Evolutionary conservation across 306 rosid species (phyloP).

Genomic region (Dryas octopetala): DNA sequence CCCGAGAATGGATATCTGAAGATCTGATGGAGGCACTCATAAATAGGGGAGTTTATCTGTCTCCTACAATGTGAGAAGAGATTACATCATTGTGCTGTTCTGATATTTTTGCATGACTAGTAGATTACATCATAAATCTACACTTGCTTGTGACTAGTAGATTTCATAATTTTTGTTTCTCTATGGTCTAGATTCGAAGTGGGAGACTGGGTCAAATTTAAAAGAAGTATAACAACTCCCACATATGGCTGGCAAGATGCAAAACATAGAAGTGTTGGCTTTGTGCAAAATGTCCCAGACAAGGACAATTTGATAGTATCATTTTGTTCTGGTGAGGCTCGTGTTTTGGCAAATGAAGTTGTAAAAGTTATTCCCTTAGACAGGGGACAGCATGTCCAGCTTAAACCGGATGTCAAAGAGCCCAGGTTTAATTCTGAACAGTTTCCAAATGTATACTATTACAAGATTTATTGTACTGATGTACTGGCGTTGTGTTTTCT

Average conservation of each 20-base stretch:
- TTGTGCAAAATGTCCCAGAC: constrained; percentile 84
- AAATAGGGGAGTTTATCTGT: constrained; percentile 70
- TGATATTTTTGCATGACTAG: constrained; percentile 18
- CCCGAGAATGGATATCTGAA: constrained; percentile 94
- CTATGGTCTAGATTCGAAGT: constrained; percentile 62
- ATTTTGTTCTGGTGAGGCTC: constrained; percentile 93
- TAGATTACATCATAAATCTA: not conserved
- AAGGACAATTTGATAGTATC: constrained; percentile 74
- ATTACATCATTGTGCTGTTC: constrained; percentile 25
- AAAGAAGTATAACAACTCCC: constrained; percentile 73
- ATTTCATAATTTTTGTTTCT: constrained; percentile 6
- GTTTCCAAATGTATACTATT: not conserved
- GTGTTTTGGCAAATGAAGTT: constrained; percentile 77
- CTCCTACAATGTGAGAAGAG: constrained; percentile 67
- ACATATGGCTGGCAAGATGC: constrained; percentile 93
- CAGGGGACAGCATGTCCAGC: constrained; percentile 95
- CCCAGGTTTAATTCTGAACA: constrained; percentile 61
- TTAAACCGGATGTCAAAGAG: constrained; percentile 81
- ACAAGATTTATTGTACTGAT: not conserved
- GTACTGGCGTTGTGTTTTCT: not conserved
- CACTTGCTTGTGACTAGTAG: not conserved
- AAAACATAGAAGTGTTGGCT: constrained; percentile 80
- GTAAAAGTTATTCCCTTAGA: constrained; percentile 90
- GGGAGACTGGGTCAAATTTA: constrained; percentile 95
- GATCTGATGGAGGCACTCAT: constrained; percentile 90